Base-by-base conservation (phyloP, 805 yeast species). In the Saturnispora ahearnii region DNA sequence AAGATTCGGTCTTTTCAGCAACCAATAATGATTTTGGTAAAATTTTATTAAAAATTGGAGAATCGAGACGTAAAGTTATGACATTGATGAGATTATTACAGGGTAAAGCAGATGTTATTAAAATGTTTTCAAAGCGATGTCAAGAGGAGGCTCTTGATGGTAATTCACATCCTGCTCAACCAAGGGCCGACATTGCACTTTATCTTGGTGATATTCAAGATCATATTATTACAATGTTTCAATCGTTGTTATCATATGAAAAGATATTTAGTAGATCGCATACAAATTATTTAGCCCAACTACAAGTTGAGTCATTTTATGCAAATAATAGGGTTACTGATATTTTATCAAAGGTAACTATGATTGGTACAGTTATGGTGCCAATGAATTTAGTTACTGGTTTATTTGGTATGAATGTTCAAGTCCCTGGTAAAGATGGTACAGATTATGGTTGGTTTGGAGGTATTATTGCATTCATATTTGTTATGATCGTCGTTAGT, bases 151-250 rank as follows among this genome's bases (percentile, higher is more conserved):
- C 71, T 4, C 36, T 44, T 34, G 41, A 51, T n/a, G 53, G 52
- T 3, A 40, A 49, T 7, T 53, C 52, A 3, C 22, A 24, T 13
- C 56, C 63, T 28, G 72, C 76, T 0, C 79, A 81, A 58, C 96
- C 96, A 46, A 76, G 95, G 60, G 91, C 85, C 28, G 97, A 91
- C 60, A 90, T 90, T 67, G 96, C 95, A 0, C 73, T 90, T 55
- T 91, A 87, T 65, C 69, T 90, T 54, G 96, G 96, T 51, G 98
- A 90, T 78, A 90, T 90, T 62, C 96, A 89, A 69, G 97, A 90
- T 74, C 98, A 90, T 77, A 85, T 91, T 60, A 82, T 90, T 51
- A 91, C 98, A 15, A 91, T 91, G 97, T 85, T 81, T 67, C 96
- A 89, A 69, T 90, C 88, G 61, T 74, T 91, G 62, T 67, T 83